These are phyloP conservation scores for Suhomyces vadensis DNA, from an alignment of 805 yeast genomes.

Conservation along the genomic window DNA sequence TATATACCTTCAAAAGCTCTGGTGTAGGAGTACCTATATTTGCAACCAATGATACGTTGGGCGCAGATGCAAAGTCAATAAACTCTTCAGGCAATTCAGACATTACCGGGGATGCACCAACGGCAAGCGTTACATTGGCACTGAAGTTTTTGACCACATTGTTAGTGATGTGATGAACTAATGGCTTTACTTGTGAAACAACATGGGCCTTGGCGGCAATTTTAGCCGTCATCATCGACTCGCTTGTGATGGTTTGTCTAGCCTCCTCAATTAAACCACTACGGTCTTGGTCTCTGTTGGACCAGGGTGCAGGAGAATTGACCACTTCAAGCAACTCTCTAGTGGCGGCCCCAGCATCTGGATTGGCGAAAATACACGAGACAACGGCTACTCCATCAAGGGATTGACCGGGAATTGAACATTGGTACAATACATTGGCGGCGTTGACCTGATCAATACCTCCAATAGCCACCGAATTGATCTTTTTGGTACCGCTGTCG, in stretches of 20 bases:
- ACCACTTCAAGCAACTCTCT: slow-evolving; percentile 31
- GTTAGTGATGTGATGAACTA: slow-evolving; percentile 87
- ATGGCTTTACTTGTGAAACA: slow-evolving; percentile 39
- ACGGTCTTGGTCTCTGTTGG: not conserved
- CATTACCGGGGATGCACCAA: slow-evolving; percentile 90
- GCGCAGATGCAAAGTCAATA: slow-evolving; percentile 58
- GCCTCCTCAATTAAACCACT: too few relatives aligned
- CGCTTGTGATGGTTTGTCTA: too few relatives aligned
- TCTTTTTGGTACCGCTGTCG: slow-evolving; percentile 28
- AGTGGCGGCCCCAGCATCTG: slow-evolving; percentile 55
- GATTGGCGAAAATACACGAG: slow-evolving; percentile 74
- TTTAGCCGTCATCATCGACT: slow-evolving; percentile 16
- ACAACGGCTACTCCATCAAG: slow-evolving; percentile 89
- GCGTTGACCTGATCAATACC: slow-evolving; percentile 70
- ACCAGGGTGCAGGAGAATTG: slow-evolving; percentile 19
- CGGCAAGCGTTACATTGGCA: slow-evolving; percentile 81
- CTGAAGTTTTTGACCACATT: slow-evolving; percentile 85
- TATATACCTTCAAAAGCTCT: slow-evolving; percentile 41
- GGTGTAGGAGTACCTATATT: slow-evolving; percentile 75
- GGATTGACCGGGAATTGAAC: slow-evolving; percentile 44
- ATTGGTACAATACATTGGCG: slow-evolving; percentile 54
- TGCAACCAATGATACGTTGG: slow-evolving; percentile 57
- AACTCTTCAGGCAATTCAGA: slow-evolving; percentile 71
- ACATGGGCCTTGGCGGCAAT: not conserved
- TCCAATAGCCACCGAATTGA: slow-evolving; percentile 76